Conservation (phyloP, 345 rosid genomes). For the Eucalyptus pauciflora region DNA sequence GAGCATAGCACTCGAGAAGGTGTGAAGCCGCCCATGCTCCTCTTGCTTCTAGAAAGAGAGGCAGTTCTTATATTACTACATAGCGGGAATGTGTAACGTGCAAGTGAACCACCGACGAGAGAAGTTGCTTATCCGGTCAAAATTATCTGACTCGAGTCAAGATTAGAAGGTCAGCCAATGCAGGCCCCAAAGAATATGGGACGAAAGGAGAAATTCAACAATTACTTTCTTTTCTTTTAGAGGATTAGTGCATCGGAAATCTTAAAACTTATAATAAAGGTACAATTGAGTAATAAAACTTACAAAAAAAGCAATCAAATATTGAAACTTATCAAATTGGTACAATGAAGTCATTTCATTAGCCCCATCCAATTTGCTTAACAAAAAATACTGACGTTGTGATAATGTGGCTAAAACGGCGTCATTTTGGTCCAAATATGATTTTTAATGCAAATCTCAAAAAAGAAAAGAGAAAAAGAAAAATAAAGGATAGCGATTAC, state of each 20-base stretch:
- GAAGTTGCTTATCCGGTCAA: not conserved
- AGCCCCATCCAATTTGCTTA: not conserved
- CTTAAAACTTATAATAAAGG: no score
- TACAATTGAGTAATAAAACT: no score
- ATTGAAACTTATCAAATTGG: not conserved
- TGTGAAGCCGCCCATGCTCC: no score
- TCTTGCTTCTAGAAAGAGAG: no score
- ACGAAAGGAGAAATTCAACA: not conserved
- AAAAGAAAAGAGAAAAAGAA: no score
- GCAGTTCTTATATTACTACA: no score
- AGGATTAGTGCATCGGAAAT: no score
- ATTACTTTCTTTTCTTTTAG: not conserved
- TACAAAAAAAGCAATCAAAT: not conserved
- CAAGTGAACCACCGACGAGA: not conserved
- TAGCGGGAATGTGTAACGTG: no score
- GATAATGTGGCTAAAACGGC: not conserved
- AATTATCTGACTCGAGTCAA: not conserved
- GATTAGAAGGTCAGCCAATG: not conserved
- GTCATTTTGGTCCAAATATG: not conserved
- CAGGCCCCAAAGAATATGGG: not conserved
- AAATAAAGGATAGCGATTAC: no score
- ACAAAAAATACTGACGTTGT: rapidly evolving
- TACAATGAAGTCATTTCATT: no score
- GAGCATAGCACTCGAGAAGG: no score
- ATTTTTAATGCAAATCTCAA: no score